Percentiles rank a stretch among this genome's conserved stretches.
Evolutionary conservation across 495 filamentous ascomycete genomes (phyloP).

Genomic region (Podospora didyma): DNA sequence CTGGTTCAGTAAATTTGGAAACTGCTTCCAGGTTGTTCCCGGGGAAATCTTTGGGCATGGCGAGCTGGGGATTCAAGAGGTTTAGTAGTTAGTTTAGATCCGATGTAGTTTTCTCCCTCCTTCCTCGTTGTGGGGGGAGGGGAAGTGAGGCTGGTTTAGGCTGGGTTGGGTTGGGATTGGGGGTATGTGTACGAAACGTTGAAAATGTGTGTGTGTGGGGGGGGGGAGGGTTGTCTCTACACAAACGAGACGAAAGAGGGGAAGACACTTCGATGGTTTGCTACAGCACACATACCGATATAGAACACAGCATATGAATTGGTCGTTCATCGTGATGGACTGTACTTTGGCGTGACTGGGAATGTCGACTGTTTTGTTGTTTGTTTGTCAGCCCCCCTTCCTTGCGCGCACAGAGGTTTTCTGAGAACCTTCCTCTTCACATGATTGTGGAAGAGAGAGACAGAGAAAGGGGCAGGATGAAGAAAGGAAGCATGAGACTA

Average conservation of each 20-base stretch:
- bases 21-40: no score
- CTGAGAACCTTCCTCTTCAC: no score
- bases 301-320: conserved; percentile 5
- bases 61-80: background rate
- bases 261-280: background rate
- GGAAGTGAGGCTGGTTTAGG: no score
- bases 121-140: no score
- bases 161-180: no score
- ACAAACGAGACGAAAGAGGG: background rate
- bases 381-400: background rate
- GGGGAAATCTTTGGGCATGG: background rate
- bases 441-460: no score
- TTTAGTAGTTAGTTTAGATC: background rate
- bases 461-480: no score
- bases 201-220: no score
- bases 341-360: background rate
- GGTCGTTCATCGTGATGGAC: background rate
- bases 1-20: conserved; percentile 10
- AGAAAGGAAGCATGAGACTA: no score
- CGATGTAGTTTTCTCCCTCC: no score
- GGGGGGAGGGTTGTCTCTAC: background rate
- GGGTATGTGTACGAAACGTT: no score
- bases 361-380: background rate
- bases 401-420: no score
- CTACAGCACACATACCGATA: conserved; percentile 5